A percentile compares a stretch with the other conserved stretches of the same genome.
These are phyloP conservation scores for Microdochium trichocladiopsis DNA, from an alignment of 2,329 filamentous ascomycete genomes.

Conservation along the genomic window DNA sequence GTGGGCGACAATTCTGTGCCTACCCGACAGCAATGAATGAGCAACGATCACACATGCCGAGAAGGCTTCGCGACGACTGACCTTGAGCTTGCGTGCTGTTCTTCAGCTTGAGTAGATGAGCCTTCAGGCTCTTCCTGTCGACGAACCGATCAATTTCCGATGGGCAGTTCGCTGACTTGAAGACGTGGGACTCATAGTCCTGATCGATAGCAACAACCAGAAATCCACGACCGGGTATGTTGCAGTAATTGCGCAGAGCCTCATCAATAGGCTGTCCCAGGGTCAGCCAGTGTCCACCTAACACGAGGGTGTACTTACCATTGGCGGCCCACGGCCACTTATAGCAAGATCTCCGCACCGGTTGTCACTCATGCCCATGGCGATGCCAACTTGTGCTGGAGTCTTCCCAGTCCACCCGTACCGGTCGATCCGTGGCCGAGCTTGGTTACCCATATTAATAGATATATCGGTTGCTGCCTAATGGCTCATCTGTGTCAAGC, in stretches of 20 bases:
- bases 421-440: background rate
- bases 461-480: background rate
- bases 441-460: background rate
- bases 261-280: conserved; percentile 37
- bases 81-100: conserved; percentile 10
- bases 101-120: background rate
- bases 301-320: conserved; percentile 19
- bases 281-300: conserved; percentile 5
- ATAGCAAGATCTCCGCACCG: conserved; percentile 6
- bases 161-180: conserved; percentile 20
- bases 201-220: conserved; percentile 45
- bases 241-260: conserved; percentile 43
- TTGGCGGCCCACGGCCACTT: conserved; percentile 28
- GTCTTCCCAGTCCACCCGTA: background rate
- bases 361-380: background rate
- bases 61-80: conserved; percentile 20
- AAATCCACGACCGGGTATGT: conserved; percentile 41
- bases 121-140: background rate
- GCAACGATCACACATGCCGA: background rate
- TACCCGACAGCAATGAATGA: background rate
- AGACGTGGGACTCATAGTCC: conserved; percentile 33
- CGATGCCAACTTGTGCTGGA: background rate
- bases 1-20: background rate
- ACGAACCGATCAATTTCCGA: conserved; percentile 1
- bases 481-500: background rate